Evolutionary conservation across 345 rosid genomes (phyloP).

Genomic region (Linum lewisii): DNA sequence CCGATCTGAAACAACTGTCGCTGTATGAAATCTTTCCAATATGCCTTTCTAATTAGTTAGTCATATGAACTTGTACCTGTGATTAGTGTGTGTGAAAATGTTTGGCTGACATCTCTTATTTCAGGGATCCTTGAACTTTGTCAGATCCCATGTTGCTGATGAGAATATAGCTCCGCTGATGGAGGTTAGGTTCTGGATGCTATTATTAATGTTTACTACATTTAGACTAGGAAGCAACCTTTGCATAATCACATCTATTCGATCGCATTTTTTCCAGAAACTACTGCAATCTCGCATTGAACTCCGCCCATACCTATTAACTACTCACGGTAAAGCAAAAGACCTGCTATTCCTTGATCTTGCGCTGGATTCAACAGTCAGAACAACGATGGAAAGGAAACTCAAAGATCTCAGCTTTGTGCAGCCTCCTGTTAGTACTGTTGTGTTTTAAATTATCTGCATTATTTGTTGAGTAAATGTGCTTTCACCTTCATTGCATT

Average conservation of each 20-base stretch:
- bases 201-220: conserved; percentile 3
- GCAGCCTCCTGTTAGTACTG: conserved; percentile 14
- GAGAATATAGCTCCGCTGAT: conserved; percentile 19
- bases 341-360: conserved; percentile 35
- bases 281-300: conserved; percentile 33
- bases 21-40: neutral
- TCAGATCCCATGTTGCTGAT: conserved; percentile 25
- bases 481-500: neutral
- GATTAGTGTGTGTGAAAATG: neutral
- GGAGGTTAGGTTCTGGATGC: conserved; percentile 25
- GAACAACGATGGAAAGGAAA: conserved; percentile 31
- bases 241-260: neutral
- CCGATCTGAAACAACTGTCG: neutral
- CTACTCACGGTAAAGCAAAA: conserved; percentile 22
- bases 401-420: conserved; percentile 19
- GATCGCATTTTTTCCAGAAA: conserved; percentile 19
- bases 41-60: neutral
- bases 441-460: neutral
- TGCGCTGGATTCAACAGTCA: conserved; percentile 29
- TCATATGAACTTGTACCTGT: neutral
- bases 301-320: conserved; percentile 24
- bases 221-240: neutral
- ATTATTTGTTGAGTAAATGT: conserved; percentile 1
- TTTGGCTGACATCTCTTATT: neutral
- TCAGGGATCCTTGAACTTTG: conserved; percentile 28